These are phyloP conservation scores for Pyrus pyrifolia DNA, from an alignment of 306 rosid species.

Conservation along the genomic window DNA sequence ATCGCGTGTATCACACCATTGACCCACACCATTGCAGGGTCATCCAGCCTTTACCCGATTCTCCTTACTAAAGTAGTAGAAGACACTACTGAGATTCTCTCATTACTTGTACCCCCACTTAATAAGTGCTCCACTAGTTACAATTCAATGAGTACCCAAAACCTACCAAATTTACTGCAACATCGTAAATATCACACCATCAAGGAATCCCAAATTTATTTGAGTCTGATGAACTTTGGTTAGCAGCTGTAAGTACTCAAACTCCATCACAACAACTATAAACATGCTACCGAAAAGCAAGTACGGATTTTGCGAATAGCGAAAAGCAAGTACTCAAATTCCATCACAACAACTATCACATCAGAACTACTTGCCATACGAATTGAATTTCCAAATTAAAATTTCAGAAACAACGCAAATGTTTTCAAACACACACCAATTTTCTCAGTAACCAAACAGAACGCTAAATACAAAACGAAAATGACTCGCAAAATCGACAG, in stretches of 20 bases:
- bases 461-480: background rate
- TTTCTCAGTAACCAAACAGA: conserved; percentile 7
- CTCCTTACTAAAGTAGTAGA: background rate
- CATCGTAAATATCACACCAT: background rate
- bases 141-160: background rate
- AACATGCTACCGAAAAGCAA: background rate
- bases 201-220: background rate
- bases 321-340: background rate
- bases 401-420: background rate
- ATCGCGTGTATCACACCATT: background rate
- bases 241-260: background rate
- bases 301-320: background rate
- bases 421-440: background rate
- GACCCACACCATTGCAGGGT: background rate
- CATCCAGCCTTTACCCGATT: too few relatives aligned
- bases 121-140: background rate
- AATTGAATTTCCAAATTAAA: background rate
- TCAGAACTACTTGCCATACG: background rate
- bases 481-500: background rate
- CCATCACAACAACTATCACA: background rate
- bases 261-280: background rate
- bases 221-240: background rate
- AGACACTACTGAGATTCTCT: background rate
- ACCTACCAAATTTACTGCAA: background rate
- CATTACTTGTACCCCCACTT: background rate